Evolutionary conservation across 768 basidiomycete species (phyloP), one percentile per base, ranked within the genome.

Genomic region (Flagelloscypha sp.): DNA sequence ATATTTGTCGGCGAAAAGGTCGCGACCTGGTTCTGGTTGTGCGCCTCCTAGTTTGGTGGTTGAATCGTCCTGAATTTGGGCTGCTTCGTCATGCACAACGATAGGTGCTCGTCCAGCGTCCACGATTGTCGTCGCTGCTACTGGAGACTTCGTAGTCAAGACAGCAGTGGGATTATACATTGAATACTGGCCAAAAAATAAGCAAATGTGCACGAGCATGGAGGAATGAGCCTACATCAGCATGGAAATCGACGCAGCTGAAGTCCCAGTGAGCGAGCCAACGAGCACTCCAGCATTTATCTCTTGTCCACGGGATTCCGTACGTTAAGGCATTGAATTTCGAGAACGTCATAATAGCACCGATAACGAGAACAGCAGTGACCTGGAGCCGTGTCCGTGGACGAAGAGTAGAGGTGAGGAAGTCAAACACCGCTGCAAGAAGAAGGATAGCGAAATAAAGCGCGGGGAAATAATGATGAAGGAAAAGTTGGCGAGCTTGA

Each of bases 201-300:
- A 30, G 31, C 7, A 40, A 27, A 8, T 18, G 31, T 25, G 30
- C 15, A 45, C 20, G 25, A 32, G 41, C 20, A 11, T 28, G 17
- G 29, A 17, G 13, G 7, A 30, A 30, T 0, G 5, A 0, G 64
- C 81, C 42, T 54, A 84, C 84, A 16, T 76, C 62, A 16, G 80
- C 71, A 13, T 62, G 57, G 63, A 83, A 86, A n/a, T 81, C 80
- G 25, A 72, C 63, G 56, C 93, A 99, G 19, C 78, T 72, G 55
- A 98, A 97, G 59, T 99, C 95, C 95, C 95, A 99, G 4, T 81
- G 84, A 63, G 80, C 88, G 25, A 94, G 46, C 88, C 89, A 93
- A 52, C 77, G 80, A 1, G 88, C 79, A 25, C 62, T 70, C 34
- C 69, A 54, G 48, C 95, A 98, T 42, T 86, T 68, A 6, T 49